Evolutionary conservation across 2,329 filamentous ascomycete genomes (phyloP), one percentile per base, ranked within the genome.

Genomic region (Diaporthe caulivora): DNA sequence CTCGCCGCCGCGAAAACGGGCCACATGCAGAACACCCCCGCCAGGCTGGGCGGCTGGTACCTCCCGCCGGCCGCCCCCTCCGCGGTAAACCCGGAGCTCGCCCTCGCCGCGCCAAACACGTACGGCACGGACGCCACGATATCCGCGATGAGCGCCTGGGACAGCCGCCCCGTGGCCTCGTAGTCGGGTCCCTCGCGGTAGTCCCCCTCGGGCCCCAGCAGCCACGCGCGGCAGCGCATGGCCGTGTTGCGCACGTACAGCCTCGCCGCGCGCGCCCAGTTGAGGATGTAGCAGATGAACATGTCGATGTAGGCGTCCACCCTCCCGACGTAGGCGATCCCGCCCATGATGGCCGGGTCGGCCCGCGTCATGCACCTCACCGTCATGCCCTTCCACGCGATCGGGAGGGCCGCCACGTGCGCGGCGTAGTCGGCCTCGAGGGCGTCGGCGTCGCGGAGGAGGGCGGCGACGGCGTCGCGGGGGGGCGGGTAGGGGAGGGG

Each of bases 251-350:
- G 74, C 9, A 72, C 68, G 69, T 75, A 75, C 6, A 75, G 54
- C 10, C 74, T 24, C 15, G 74, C 74, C 3, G 74, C 62, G 21
- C 74, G 74, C 37, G 74, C 54, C 74, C 72, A 74, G 72, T 75
- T 75, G 54, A 74, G 74, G 60, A 75, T 40, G 31, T 69, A 75
- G 44, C 74, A 75, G 40, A 74, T 62, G 44, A 75, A 74, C 72
- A 74, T 71, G 69, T 75, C 74, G 55, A 69, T 72, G 51, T 75
- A 75, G 29, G 74, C 72, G 62, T 75, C 74, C 11, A 75, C 69
- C 8, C 74, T 15, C 1, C 72, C 72, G 2, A 68, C 69, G n/a
- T 73, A 72, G 9, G 60, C 29, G 21, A 74, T 70, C 24, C 72
- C 69, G 51, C 69, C 64, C 70, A 72, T 73, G 57, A 74, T 70